A percentile compares a stretch with the other conserved stretches of the same genome.
Evolutionary conservation across 129 eudicot species (phyloP).

Genomic region (Escallonia rubra): DNA sequence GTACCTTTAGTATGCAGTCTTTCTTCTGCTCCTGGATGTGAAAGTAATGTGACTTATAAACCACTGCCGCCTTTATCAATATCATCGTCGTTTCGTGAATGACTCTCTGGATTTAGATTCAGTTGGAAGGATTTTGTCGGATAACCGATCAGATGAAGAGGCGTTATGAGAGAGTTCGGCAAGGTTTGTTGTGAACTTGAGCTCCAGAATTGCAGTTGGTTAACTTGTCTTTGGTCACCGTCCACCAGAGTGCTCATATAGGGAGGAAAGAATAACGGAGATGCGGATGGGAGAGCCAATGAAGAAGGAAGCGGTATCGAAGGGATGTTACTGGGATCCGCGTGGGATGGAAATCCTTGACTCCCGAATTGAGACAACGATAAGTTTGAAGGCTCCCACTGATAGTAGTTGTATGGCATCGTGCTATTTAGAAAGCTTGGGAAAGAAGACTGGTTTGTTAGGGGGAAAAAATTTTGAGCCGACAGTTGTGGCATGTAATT

Average conservation of each 20-base stretch:
- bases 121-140: neutral
- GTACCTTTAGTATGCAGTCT: no score
- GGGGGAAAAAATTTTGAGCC: constrained; percentile 68
- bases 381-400: constrained; percentile 69
- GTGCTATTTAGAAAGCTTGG: constrained; percentile 27
- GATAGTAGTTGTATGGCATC: constrained; percentile 43
- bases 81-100: constrained; percentile 27
- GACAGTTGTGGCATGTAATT: constrained; percentile 25
- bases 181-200: constrained; percentile 38
- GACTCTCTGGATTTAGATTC: constrained; percentile 28
- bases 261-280: constrained; percentile 40
- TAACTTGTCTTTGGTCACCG: constrained; percentile 38
- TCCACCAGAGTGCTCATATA: constrained; percentile 28
- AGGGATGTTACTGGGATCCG: constrained; percentile 12
- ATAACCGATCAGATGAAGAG: constrained; percentile 29
- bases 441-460: constrained; percentile 37
- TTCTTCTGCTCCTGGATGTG: no score
- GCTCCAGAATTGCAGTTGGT: constrained; percentile 42
- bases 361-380: constrained; percentile 64
- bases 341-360: constrained; percentile 42
- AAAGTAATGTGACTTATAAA: neutral
- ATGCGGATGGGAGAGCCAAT: constrained; percentile 32
- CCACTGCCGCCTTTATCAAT: constrained; percentile 8
- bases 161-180: constrained; percentile 39
- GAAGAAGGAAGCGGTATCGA: constrained; percentile 19